Percentiles rank a stretch among this genome's conserved stretches.
Evolutionary conservation across 1,139 yeast species (phyloP).

Genomic region (Sugiyamaella xylanicola): DNA sequence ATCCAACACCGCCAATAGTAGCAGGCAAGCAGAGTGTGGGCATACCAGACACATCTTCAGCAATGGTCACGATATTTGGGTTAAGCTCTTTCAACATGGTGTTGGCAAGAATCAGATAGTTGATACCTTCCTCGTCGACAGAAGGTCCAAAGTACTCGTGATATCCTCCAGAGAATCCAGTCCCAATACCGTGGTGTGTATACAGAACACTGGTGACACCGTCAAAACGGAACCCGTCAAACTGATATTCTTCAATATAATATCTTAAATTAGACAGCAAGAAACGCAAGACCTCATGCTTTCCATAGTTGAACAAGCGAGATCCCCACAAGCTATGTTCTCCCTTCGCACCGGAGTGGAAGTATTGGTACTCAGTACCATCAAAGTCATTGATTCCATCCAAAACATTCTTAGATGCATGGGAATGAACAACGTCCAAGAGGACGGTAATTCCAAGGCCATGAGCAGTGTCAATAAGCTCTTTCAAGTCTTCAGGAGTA

Average conservation of each 20-base stretch:
- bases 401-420: slow-evolving; percentile 89
- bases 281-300: slow-evolving; percentile 86
- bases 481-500: slow-evolving; percentile 91
- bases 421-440: slow-evolving; percentile 93
- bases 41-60: slow-evolving; percentile 98
- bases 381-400: slow-evolving; percentile 94
- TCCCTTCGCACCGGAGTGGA: slow-evolving; percentile 87
- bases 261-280: slow-evolving; percentile 84
- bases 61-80: slow-evolving; percentile 71
- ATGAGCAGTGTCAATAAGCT: slow-evolving; percentile 89
- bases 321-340: slow-evolving; percentile 94
- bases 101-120: slow-evolving; percentile 87
- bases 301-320: slow-evolving; percentile 85
- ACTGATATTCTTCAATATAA: slow-evolving; percentile 77
- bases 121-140: slow-evolving; percentile 85
- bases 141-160: slow-evolving; percentile 82
- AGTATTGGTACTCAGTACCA: slow-evolving; percentile 93
- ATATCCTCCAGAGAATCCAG: slow-evolving; percentile 88
- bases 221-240: slow-evolving; percentile 96
- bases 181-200: slow-evolving; percentile 87
- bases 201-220: slow-evolving; percentile 96
- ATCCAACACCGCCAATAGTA: slow-evolving; percentile 81
- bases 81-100: slow-evolving; percentile 61
- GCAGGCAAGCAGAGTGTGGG: slow-evolving; percentile 87
- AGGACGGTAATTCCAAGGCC: slow-evolving; percentile 82